Evolutionary conservation across 345 rosid genomes (phyloP).

Genomic region (Boechera divaricarpa): DNA sequence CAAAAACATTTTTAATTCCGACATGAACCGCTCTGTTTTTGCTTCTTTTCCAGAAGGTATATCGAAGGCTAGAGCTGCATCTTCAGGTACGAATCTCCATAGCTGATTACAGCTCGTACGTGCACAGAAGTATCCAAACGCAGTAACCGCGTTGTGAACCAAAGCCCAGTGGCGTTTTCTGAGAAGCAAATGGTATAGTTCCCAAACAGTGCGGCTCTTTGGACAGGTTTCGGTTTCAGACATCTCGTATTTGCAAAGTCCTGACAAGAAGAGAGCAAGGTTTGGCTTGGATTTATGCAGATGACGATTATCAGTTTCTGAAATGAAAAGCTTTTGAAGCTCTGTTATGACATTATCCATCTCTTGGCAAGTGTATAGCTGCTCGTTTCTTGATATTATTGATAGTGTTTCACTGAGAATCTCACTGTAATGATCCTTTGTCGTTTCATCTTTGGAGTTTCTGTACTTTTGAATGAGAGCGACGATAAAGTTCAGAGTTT

Average conservation of each 20-base stretch:
- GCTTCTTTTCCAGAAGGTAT: conserved; percentile 60
- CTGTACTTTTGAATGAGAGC: conserved; percentile 50
- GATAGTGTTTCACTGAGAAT: conserved; percentile 62
- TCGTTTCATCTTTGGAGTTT: conserved; percentile 46
- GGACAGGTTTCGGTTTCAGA: conserved; percentile 65
- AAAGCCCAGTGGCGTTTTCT: conserved; percentile 85
- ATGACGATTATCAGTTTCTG: conserved; percentile 41
- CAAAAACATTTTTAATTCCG: conserved; percentile 73
- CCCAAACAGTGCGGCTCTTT: conserved; percentile 72
- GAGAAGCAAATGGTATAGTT: conserved; percentile 77
- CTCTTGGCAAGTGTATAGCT: conserved; percentile 59
- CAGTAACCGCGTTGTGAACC: conserved; percentile 67
- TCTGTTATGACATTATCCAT: conserved; percentile 69
- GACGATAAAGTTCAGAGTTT: conserved; percentile 66
- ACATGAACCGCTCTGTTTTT: conserved; percentile 73
- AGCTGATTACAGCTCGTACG: conserved; percentile 78
- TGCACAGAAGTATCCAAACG: conserved; percentile 87
- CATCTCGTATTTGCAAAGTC: conserved; percentile 66
- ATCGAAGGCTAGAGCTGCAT: conserved; percentile 87
- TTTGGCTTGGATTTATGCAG: conserved; percentile 61
- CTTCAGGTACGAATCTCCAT: conserved; percentile 86
- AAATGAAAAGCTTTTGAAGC: conserved; percentile 68
- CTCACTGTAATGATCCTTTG: conserved; percentile 45
- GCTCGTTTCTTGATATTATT: conserved; percentile 59
- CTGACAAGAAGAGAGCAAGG: conserved; percentile 75